These are phyloP conservation scores for Aspergillus fijiensis DNA, from an alignment of 2,329 filamentous ascomycete genomes.

Conservation along the genomic window DNA sequence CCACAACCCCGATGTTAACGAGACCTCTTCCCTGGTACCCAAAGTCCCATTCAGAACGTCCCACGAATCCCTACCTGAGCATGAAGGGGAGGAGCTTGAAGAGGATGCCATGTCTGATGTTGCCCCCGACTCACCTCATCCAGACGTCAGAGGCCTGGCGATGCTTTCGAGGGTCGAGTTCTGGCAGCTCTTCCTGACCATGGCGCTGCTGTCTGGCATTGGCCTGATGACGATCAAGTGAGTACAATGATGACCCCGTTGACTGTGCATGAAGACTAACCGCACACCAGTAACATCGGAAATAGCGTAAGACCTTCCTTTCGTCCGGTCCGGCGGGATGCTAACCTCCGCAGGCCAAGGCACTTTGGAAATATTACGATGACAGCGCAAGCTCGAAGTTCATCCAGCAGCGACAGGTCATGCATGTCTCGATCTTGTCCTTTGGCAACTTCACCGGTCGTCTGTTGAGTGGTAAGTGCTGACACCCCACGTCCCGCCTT, in stretches of 20 bases:
- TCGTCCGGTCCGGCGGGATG: background rate
- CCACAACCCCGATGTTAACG: conserved; percentile 55
- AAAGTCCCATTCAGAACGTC: conserved; percentile 55
- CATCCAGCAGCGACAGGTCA: conserved; percentile 76
- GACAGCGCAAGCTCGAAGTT: conserved; percentile 68
- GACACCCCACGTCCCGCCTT: conserved; percentile 14
- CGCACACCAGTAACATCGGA: conserved; percentile 74
- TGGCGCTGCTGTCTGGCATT: conserved; percentile 88
- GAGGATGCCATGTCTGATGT: conserved; percentile 57
- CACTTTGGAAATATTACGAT: conserved; percentile 85
- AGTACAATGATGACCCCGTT: background rate
- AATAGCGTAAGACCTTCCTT: conserved; percentile 61
- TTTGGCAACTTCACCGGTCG: conserved; percentile 82
- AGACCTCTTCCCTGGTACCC: conserved; percentile 80
- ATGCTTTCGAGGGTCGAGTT: conserved; percentile 75
- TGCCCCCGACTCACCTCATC: conserved; percentile 69
- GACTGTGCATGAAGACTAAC: conserved; percentile 30
- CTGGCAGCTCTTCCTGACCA: conserved; percentile 84
- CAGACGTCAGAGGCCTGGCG: conserved; percentile 85
- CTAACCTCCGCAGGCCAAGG: conserved; percentile 54
- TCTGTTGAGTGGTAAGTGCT: conserved; percentile 65
- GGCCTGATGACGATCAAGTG: conserved; percentile 99
- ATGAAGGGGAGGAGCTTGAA: conserved; percentile 7
- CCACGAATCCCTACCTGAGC: conserved; percentile 47
- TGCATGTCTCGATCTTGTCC: conserved; percentile 94